Percentiles rank a stretch among this genome's conserved stretches.
These are phyloP conservation scores for Apocynum venetum DNA, from an alignment of 257 asterid genomes.

Conservation along the genomic window DNA sequence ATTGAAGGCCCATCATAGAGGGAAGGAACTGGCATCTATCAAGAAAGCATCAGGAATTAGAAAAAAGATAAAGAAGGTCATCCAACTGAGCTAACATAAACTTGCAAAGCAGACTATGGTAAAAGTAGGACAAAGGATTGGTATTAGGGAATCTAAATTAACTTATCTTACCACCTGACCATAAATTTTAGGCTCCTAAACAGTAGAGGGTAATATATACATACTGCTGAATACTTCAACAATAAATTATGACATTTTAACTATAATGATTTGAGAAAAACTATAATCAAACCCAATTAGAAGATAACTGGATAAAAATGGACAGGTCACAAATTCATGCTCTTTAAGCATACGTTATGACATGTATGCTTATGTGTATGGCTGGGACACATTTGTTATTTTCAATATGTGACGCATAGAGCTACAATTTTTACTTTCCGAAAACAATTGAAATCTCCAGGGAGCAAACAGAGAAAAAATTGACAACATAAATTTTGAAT, in stretches of 20 bases:
- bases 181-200: neutral
- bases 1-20: conserved; percentile 55
- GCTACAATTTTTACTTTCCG: neutral
- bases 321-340: neutral
- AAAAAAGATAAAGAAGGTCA: conserved; percentile 7
- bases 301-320: neutral
- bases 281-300: neutral
- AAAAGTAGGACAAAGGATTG: neutral
- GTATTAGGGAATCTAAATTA: neutral
- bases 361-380: neutral
- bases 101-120: neutral
- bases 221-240: neutral
- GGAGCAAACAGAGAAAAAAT: neutral
- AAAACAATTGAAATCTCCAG: neutral
- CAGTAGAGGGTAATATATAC: neutral
- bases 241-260: neutral
- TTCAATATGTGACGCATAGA: neutral
- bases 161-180: neutral
- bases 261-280: neutral
- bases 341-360: neutral
- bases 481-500: neutral
- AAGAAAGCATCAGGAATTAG: conserved; percentile 12
- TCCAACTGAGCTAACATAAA: neutral
- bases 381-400: neutral
- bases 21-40: conserved; percentile 65